Percentiles rank a stretch among this genome's conserved stretches.
These are phyloP conservation scores for Kockovaella imperatae DNA, from an alignment of 768 basidiomycete genomes.

Conservation along the genomic window DNA sequence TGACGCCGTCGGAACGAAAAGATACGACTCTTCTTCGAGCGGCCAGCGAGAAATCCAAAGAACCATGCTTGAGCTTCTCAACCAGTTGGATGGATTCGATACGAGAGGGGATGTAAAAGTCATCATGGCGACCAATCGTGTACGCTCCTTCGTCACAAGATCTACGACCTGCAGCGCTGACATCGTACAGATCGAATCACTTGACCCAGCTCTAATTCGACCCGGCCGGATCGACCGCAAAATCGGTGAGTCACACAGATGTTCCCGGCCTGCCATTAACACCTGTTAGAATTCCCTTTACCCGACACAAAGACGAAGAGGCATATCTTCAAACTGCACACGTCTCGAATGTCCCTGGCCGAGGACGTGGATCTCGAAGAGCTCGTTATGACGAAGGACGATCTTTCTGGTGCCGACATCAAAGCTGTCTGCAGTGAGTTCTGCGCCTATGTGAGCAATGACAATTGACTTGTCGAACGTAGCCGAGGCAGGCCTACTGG, in stretches of 20 bases:
- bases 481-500: conserved; percentile 94
- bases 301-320: conserved; percentile 98
- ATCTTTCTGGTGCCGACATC: conserved; percentile 94
- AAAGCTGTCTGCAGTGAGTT: conserved; percentile 76
- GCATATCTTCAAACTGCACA: conserved; percentile 90
- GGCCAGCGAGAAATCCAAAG: conserved; percentile 99
- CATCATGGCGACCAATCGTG: conserved; percentile 95
- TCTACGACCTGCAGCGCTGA: neutral
- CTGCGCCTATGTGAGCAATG: neutral
- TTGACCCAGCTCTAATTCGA: conserved; percentile 95
- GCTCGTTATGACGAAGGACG: conserved; percentile 90
- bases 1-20: conserved; percentile 95
- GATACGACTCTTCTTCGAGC: conserved; percentile 98
- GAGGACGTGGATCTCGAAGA: conserved; percentile 85
- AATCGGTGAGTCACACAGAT: conserved; percentile 53
- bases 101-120: conserved; percentile 99
- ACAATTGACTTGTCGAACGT: conserved; percentile 1
- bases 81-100: conserved; percentile 99
- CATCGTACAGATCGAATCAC: conserved; percentile 64
- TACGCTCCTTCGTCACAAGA: conserved; percentile 14
- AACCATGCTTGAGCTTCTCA: conserved; percentile 96
- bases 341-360: conserved; percentile 83
- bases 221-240: conserved; percentile 98
- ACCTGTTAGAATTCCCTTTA: conserved; percentile 52
- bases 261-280: conserved; percentile 1